Evolutionary conservation across 305 asterid species (phyloP).

Genomic region (Fraxinus angustifolia): DNA sequence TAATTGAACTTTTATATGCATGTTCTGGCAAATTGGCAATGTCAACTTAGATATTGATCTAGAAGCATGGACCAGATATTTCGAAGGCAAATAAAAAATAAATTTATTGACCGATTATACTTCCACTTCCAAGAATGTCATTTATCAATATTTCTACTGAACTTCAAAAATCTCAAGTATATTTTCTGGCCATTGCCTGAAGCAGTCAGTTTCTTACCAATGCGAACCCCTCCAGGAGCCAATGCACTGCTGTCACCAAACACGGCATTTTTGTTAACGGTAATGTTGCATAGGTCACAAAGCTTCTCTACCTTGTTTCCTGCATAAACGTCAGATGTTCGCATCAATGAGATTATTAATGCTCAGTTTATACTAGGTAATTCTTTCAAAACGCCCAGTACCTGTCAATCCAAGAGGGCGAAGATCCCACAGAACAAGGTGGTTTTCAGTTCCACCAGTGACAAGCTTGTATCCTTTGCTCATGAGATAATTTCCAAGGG

Average conservation of each 20-base stretch:
- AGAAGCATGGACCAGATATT: background rate
- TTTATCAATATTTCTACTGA: background rate
- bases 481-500: slow-evolving; percentile 82
- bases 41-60: background rate
- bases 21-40: background rate
- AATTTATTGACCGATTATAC: background rate
- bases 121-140: background rate
- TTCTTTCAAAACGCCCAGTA: slow-evolving; percentile 17
- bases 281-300: slow-evolving; percentile 85
- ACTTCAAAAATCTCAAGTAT: background rate
- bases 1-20: background rate
- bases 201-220: slow-evolving; percentile 47
- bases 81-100: background rate
- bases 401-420: slow-evolving; percentile 97
- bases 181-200: background rate
- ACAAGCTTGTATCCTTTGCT: slow-evolving; percentile 79
- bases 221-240: slow-evolving; percentile 97
- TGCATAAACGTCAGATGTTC: slow-evolving; percentile 24
- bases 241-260: slow-evolving; percentile 96
- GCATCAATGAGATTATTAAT: background rate
- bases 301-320: slow-evolving; percentile 96
- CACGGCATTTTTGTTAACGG: slow-evolving; percentile 93
- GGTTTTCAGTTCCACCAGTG: slow-evolving; percentile 93
- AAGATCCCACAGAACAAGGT: slow-evolving; percentile 93
- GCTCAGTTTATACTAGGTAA: background rate